A percentile compares a stretch with the other conserved stretches of the same genome.
Evolutionary conservation across 2,329 filamentous ascomycete species (phyloP).

Genomic region (Blastomyces silverae): DNA sequence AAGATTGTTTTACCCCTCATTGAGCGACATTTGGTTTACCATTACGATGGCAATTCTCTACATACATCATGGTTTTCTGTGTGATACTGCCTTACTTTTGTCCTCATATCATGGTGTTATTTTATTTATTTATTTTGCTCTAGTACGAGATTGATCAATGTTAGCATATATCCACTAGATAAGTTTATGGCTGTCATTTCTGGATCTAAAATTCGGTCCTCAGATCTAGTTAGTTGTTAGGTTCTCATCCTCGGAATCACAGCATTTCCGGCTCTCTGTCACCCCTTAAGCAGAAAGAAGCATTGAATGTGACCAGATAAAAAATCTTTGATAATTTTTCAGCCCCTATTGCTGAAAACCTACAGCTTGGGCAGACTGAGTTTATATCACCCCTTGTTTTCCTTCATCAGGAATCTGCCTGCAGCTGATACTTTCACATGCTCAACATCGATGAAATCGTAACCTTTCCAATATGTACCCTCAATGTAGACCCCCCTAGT

Average conservation of each 20-base stretch:
- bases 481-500: background rate
- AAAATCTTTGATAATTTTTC: background rate
- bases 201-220: background rate
- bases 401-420: background rate
- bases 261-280: background rate
- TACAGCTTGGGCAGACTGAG: background rate
- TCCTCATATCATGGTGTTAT: background rate
- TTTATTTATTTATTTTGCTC: background rate
- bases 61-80: constrained; percentile 1
- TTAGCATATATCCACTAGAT: constrained; percentile 8
- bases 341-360: background rate
- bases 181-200: background rate
- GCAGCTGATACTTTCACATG: constrained; percentile 4
- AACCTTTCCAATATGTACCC: background rate
- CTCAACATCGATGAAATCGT: background rate
- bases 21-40: background rate
- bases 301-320: too few relatives aligned
- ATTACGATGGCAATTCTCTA: background rate
- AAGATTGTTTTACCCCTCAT: background rate
- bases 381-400: background rate
- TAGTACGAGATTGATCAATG: background rate
- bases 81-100: background rate
- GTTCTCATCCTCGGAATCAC: background rate
- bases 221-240: too few relatives aligned
- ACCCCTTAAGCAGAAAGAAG: background rate